phyloP scores from a whole-genome alignment of 2,329 filamentous ascomycete species.

The Ophiocordyceps camponoti-rufipedis region DNA sequence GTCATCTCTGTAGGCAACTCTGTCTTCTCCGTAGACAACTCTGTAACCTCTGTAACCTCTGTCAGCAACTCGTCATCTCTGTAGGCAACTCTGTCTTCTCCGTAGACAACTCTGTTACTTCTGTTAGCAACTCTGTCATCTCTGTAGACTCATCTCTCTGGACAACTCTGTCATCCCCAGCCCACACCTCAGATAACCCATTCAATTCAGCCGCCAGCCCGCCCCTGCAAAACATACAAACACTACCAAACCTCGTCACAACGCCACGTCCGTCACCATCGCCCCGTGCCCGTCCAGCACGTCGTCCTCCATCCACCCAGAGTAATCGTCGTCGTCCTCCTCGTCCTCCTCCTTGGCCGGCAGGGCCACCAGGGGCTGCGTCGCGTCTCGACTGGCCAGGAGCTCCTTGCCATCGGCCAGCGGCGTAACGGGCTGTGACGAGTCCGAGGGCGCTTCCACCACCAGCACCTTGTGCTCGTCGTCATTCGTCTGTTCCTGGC shows the following conservation, averaged over 20 bases:
- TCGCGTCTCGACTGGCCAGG: slow-evolving; percentile 1
- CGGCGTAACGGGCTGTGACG: slow-evolving; percentile 34
- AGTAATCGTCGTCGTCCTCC: slow-evolving; percentile 16
- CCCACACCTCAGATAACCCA: no score
- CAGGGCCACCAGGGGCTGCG: slow-evolving; percentile 4
- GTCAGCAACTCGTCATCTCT: no score
- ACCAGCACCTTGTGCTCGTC: slow-evolving; percentile 39
- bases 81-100: no score
- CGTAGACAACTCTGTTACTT: no score
- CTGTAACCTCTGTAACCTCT: no score
- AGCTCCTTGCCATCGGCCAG: slow-evolving; percentile 15
- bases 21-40: no score
- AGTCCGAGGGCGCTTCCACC: slow-evolving; percentile 46
- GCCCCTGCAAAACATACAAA: no score
- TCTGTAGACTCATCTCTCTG: no score
- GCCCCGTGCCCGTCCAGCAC: slow-evolving; percentile 3
- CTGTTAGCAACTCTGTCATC: no score
- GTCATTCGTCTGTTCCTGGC: slow-evolving; percentile 15
- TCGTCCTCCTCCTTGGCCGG: slow-evolving; percentile 3
- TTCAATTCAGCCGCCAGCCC: no score
- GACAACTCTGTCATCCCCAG: no score
- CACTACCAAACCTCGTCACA: neutral
- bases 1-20: neutral
- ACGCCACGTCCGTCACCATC: neutral
- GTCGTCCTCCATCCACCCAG: slow-evolving; percentile 16